Base-by-base conservation (phyloP, 1,284 basidiomycete species). In the Austroboletus novae-zelandiae region DNA sequence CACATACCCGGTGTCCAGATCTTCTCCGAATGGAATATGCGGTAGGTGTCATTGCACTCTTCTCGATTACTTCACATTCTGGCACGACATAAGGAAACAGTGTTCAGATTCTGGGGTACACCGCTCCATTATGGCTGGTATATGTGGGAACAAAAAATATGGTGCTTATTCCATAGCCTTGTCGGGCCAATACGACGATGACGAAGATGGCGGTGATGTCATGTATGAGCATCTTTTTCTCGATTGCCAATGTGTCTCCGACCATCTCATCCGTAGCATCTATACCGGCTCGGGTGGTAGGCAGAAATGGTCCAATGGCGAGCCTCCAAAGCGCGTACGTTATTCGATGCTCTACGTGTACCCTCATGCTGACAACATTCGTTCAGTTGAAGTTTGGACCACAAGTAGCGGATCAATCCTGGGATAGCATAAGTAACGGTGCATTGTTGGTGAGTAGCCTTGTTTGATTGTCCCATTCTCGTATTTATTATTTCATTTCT, bases 221-320 rank as follows among this genome's bases (percentile, higher is more conserved):
- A 51, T 69, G 66, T 69, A 48, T 36, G 57, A 6, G 35, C 30
- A 10, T 31, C 45, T 34, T 9, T 20, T 14, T 5, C 5, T 23
- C 40, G n/a, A 6, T 15, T 9, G 4, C 10, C 10, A 17, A 35
- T 29, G 0, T 30, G 9, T 9, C 4, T 36, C 49, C 59, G 31
- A 63, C 47, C 13, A 15, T 23, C 20, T 40, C 34, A 36, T 17
- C 15, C 10, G 17, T 31, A 62, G 63, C 27, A 46, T 66, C 7
- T 69, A 66, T 34, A 69, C 66, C 8, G 67, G 67, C 14, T 3
- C 53, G 40, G 64, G 61, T 6, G 65, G 62, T 9, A 50, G 54
- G 50, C 5, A 52, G 32, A 11, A 1, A 29, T 59, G 43, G 48
- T 29, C 31, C 5, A 18, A 63, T 7, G 4, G 15, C 5, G 0